These are phyloP conservation scores for Gloeophyllum trabeum DNA, from an alignment of 768 basidiomycete genomes.

Conservation along the genomic window DNA sequence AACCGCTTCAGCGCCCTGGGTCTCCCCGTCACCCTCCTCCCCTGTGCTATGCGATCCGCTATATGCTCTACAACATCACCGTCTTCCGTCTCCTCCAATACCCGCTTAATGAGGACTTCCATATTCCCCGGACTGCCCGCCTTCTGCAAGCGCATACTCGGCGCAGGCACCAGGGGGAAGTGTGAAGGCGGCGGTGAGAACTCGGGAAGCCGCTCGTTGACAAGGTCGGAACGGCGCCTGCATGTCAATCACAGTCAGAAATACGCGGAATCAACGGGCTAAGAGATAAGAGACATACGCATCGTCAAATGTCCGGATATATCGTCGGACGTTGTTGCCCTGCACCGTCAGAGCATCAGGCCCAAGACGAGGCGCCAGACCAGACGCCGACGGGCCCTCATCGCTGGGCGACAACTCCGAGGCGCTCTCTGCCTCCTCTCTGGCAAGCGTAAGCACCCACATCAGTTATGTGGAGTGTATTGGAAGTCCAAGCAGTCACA, in stretches of 20 bases:
- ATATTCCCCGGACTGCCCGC: constrained; percentile 23
- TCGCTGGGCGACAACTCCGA: constrained; percentile 49
- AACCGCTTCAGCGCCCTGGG: constrained; percentile 51
- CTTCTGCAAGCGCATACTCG: constrained; percentile 40
- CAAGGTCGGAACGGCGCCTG: constrained; percentile 61
- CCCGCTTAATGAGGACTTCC: constrained; percentile 55
- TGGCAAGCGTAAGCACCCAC: constrained; percentile 15
- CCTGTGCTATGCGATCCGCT: constrained; percentile 51
- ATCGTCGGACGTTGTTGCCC: constrained; percentile 42
- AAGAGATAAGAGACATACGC: constrained; percentile 38
- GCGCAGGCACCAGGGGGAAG: constrained; percentile 42
- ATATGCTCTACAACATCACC: constrained; percentile 45
- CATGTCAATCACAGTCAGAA: neutral
- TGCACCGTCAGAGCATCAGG: constrained; percentile 54
- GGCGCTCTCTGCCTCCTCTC: constrained; percentile 72
- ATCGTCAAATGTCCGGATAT: constrained; percentile 65
- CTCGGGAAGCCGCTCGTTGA: constrained; percentile 65
- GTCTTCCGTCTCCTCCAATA: constrained; percentile 41
- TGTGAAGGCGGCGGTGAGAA: constrained; percentile 26
- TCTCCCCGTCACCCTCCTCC: constrained; percentile 29
- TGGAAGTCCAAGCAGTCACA: neutral
- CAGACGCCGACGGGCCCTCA: constrained; percentile 16
- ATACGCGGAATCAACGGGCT: constrained; percentile 2
- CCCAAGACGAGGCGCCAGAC: constrained; percentile 17
- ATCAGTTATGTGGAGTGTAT: neutral